Percentiles rank a stretch among this genome's conserved stretches.
These are phyloP conservation scores for Phytophthora idaei DNA, from an alignment of 352 stramenopile genomes.

Conservation along the genomic window DNA sequence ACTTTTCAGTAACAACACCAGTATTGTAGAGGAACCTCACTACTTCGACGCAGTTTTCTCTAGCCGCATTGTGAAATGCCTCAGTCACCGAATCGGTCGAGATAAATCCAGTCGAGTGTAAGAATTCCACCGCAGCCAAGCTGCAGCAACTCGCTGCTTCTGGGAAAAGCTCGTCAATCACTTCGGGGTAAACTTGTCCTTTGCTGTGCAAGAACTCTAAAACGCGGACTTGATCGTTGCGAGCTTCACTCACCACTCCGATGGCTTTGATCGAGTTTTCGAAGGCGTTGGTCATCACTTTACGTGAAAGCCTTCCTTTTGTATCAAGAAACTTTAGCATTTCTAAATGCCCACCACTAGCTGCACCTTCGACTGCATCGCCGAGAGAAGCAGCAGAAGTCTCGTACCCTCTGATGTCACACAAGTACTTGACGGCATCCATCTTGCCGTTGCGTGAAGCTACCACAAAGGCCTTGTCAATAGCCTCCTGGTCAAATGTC, in stretches of 20 bases:
- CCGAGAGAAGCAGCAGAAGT: neutral
- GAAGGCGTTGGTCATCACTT: neutral
- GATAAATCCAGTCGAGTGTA: neutral
- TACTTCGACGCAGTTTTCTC: neutral
- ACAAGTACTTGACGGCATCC: conserved; percentile 7
- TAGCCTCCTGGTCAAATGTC: neutral
- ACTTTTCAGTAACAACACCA: neutral
- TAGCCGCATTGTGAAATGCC: neutral
- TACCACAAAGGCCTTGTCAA: neutral
- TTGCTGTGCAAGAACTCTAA: neutral
- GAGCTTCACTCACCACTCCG: neutral
- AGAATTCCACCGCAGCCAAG: neutral
- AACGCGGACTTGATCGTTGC: neutral
- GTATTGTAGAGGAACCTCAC: neutral
- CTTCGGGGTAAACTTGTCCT: neutral
- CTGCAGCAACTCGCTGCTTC: neutral
- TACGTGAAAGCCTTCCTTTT: neutral
- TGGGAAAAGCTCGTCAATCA: neutral
- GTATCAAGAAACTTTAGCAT: neutral
- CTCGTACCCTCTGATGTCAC: neutral
- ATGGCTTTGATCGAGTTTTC: neutral
- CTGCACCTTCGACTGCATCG: conserved; percentile 1
- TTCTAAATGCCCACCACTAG: conserved; percentile 1
- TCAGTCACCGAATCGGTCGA: neutral
- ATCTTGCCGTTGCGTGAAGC: conserved; percentile 1